Evolutionary conservation across 1,139 yeast genomes (phyloP).

Genomic region (Sugiyamaella grinbergsii): DNA sequence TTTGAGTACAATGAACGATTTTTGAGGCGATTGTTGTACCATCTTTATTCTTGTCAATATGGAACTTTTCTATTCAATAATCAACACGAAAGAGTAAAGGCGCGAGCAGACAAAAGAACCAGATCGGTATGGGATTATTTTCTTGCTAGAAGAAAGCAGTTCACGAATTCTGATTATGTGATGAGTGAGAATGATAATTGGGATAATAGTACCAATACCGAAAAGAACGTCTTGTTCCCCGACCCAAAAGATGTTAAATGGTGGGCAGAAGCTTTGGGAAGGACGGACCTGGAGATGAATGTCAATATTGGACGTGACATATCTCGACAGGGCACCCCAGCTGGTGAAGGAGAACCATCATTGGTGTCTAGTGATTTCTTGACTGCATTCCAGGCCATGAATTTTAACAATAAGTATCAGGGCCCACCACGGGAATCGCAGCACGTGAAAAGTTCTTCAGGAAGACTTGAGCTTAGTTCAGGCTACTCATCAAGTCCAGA

Average conservation of each 20-base stretch:
- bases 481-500: conserved; percentile 16
- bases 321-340: conserved; percentile 16
- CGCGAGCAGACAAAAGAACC: conserved; percentile 52
- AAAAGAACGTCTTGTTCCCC: conserved; percentile 58
- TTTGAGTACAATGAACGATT: conserved; percentile 92
- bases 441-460: background rate
- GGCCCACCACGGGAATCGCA: background rate
- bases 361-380: conserved; percentile 4
- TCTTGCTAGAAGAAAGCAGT: conserved; percentile 71
- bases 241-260: conserved; percentile 69
- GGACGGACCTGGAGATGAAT: conserved; percentile 81
- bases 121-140: conserved; percentile 95
- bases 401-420: conserved; percentile 6
- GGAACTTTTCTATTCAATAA: conserved; percentile 83
- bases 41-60: conserved; percentile 89
- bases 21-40: conserved; percentile 78
- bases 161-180: conserved; percentile 48
- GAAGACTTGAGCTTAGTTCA: conserved; percentile 5
- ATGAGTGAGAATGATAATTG: conserved; percentile 5
- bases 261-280: conserved; percentile 87
- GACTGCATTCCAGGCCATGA: conserved; percentile 19
- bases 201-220: conserved; percentile 44
- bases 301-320: conserved; percentile 12
- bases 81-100: conserved; percentile 60
- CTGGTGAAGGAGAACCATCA: background rate